phyloP scores from a whole-genome alignment of 2,329 filamentous ascomycete species.

The Chaetothyriales sp. region DNA sequence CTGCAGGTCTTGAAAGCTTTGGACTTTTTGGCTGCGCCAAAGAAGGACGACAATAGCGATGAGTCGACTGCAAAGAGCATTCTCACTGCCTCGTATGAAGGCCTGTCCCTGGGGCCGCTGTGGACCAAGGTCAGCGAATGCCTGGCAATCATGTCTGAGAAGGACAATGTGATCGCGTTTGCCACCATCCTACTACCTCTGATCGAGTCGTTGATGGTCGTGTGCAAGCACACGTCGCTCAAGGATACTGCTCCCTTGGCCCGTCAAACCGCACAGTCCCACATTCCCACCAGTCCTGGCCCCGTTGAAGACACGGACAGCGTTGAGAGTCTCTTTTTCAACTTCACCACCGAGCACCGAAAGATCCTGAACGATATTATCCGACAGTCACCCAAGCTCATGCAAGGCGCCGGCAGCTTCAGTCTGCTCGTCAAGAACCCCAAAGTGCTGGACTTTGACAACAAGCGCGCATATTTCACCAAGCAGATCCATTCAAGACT shows the following conservation, averaged over 20 bases:
- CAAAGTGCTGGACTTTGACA: conserved; percentile 97
- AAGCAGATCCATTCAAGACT: conserved; percentile 72
- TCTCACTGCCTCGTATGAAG: conserved; percentile 77
- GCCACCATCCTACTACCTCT: conserved; percentile 88
- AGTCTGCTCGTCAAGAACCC: conserved; percentile 94
- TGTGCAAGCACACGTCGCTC: conserved; percentile 91
- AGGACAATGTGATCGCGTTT: conserved; percentile 92
- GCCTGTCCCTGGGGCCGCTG: conserved; percentile 73
- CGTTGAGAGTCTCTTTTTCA: conserved; percentile 89
- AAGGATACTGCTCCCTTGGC: conserved; percentile 48
- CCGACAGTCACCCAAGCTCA: conserved; percentile 89
- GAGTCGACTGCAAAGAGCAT: conserved; percentile 62
- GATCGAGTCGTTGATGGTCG: conserved; percentile 95
- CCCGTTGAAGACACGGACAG: conserved; percentile 17
- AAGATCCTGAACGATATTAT: conserved; percentile 97
- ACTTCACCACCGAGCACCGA: conserved; percentile 91
- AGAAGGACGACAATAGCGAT: conserved; percentile 41
- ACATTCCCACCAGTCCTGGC: conserved; percentile 51
- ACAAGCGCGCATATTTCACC: conserved; percentile 98
- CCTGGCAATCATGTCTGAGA: conserved; percentile 72
- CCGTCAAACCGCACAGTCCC: conserved; percentile 54
- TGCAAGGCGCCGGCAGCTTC: conserved; percentile 76
- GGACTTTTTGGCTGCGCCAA: conserved; percentile 87
- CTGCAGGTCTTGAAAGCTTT: conserved; percentile 83
- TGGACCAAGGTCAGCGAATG: conserved; percentile 90